phyloP scores from a whole-genome alignment of 108 stramenopile genomes.

The Fragilaria radians region DNA sequence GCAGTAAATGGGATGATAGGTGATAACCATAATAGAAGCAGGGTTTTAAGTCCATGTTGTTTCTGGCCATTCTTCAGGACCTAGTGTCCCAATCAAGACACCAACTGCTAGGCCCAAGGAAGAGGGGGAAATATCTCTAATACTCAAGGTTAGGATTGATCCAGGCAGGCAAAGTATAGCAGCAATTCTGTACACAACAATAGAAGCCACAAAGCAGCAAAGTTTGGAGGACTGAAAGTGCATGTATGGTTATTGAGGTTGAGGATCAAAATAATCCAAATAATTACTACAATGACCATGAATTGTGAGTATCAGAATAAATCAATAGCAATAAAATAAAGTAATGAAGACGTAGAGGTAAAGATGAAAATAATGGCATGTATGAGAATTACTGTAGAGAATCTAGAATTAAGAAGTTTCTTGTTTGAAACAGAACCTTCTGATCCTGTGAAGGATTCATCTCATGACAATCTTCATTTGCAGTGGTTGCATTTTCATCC shows the following conservation, averaged over 20 bases:
- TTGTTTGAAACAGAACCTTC: too few relatives aligned
- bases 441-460: too few relatives aligned
- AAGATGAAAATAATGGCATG: too few relatives aligned
- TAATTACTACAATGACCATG: too few relatives aligned
- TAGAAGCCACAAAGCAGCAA: slow-evolving; percentile 66
- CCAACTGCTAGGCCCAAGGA: slow-evolving; percentile 53
- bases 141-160: slow-evolving; percentile 59
- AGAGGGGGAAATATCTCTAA: slow-evolving; percentile 60
- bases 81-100: slow-evolving; percentile 35
- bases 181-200: slow-evolving; percentile 40
- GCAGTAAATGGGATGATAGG: slow-evolving; percentile 64
- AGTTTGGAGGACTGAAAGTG: slow-evolving; percentile 21
- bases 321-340: too few relatives aligned
- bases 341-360: too few relatives aligned
- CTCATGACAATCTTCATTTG: too few relatives aligned
- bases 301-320: too few relatives aligned
- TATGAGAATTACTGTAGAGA: too few relatives aligned
- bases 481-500: too few relatives aligned
- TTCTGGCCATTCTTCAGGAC: slow-evolving; percentile 48
- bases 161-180: slow-evolving; percentile 60
- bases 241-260: slow-evolving; percentile 26
- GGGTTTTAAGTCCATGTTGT: slow-evolving; percentile 60
- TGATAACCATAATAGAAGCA: slow-evolving; percentile 44
- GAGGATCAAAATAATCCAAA: too few relatives aligned
- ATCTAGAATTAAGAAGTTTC: too few relatives aligned